Evolutionary conservation across 2,329 filamentous ascomycete species (phyloP).

Genomic region (Huntiella abstrusa): DNA sequence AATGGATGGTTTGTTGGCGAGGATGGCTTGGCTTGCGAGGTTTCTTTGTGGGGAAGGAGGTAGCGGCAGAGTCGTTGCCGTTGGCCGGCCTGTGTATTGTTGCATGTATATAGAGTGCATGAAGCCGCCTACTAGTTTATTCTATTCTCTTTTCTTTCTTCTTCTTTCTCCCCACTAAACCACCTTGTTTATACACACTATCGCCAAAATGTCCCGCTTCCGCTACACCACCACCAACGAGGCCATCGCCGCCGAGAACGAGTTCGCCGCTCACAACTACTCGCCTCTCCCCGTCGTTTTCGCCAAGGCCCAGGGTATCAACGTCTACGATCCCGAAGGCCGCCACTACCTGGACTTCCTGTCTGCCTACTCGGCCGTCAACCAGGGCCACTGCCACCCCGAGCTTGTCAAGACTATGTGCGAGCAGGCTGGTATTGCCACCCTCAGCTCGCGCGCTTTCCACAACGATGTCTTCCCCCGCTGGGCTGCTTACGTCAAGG

Average conservation of each 20-base stretch:
- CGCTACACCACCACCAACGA: conserved; percentile 62
- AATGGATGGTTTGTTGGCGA: too few relatives aligned
- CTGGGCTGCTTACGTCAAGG: conserved; percentile 81
- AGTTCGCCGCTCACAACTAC: conserved; percentile 95
- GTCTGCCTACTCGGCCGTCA: conserved; percentile 93
- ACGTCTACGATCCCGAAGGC: conserved; percentile 94
- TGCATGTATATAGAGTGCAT: background rate
- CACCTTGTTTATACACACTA: conserved; percentile 29
- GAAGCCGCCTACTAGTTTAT: background rate
- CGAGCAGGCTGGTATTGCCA: conserved; percentile 76
- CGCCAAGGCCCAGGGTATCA: conserved; percentile 61
- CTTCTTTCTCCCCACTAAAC: conserved; percentile 3
- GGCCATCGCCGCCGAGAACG: conserved; percentile 64
- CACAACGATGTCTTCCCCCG: conserved; percentile 96
- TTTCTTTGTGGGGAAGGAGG: too few relatives aligned
- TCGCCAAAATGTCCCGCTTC: conserved; percentile 34
- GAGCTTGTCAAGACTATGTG: conserved; percentile 79
- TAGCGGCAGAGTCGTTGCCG: too few relatives aligned
- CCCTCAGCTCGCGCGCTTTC: conserved; percentile 85
- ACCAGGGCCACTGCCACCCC: conserved; percentile 95
- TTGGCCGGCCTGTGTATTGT: background rate
- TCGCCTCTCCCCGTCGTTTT: conserved; percentile 93
- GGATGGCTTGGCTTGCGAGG: too few relatives aligned
- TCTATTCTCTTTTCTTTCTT: conserved; percentile 1
- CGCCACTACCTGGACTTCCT: conserved; percentile 94